Conservation (phyloP, 169 alveolate genomes). For the Plasmodium vinckei region DNA sequence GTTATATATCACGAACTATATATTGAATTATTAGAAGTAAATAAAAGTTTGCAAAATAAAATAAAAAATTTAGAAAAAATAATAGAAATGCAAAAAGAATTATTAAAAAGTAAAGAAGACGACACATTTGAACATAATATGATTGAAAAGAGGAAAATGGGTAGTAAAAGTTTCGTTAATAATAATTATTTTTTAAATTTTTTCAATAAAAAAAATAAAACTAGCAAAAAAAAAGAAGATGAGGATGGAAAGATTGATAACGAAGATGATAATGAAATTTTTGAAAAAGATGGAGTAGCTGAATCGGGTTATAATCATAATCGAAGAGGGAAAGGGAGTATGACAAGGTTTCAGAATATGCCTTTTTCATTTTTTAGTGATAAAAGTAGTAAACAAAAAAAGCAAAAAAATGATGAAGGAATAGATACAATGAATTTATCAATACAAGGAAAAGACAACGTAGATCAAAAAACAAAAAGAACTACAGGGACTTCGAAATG, state of each 20-base stretch:
- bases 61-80: constrained; percentile 41
- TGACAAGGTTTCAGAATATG: no score
- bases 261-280: background rate
- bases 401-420: no score
- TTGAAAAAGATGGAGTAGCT: background rate
- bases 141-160: constrained; percentile 9
- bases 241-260: background rate
- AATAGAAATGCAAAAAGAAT: constrained; percentile 62
- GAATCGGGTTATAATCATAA: no score
- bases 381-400: no score
- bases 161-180: constrained; percentile 38
- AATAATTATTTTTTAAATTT: constrained; percentile 58
- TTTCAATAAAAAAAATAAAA: constrained; percentile 64
- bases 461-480: background rate
- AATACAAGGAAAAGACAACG: background rate
- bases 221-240: constrained; percentile 4
- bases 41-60: constrained; percentile 51
- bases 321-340: no score
- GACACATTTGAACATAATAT: constrained; percentile 34
- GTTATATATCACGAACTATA: constrained; percentile 70
- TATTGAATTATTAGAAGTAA: constrained; percentile 54
- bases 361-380: no score
- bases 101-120: constrained; percentile 49
- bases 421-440: no score
- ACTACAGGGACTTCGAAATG: background rate